Conservation (phyloP, 2,329 filamentous ascomycete genomes). For the Dothistroma septosporum region DNA sequence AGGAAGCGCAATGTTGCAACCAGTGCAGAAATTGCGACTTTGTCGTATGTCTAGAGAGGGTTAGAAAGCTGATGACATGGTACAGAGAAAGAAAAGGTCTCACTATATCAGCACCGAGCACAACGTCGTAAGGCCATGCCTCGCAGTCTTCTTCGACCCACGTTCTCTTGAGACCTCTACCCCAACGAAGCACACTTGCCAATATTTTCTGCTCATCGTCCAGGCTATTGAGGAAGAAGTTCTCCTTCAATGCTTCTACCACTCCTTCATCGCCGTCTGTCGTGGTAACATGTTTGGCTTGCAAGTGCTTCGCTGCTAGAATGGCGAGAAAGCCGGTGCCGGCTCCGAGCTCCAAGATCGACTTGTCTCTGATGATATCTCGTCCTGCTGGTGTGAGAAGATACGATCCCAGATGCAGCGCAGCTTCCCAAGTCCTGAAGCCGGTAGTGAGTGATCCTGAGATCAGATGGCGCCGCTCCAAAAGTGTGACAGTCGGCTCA, state of each 20-base stretch:
- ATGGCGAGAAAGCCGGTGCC: constrained; percentile 74
- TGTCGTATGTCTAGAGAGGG: constrained; percentile 64
- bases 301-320: constrained; percentile 65
- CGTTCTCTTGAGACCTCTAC: constrained; percentile 54
- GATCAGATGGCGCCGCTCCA: constrained; percentile 66
- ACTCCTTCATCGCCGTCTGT: constrained; percentile 74
- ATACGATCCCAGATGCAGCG: constrained; percentile 67
- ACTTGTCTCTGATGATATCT: constrained; percentile 50
- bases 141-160: constrained; percentile 53
- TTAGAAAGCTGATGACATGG: constrained; percentile 12
- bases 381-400: constrained; percentile 52
- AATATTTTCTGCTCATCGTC: constrained; percentile 47
- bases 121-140: constrained; percentile 52
- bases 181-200: constrained; percentile 61
- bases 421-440: constrained; percentile 76
- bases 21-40: constrained; percentile 58
- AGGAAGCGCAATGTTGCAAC: constrained; percentile 62
- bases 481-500: constrained; percentile 52
- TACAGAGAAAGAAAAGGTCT: constrained; percentile 25
- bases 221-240: constrained; percentile 64
- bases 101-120: constrained; percentile 70
- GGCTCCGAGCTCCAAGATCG: constrained; percentile 67
- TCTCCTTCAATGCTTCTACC: constrained; percentile 62
- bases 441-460: constrained; percentile 70
- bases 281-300: constrained; percentile 56